Evolutionary conservation across 176 grass and related monocot species (phyloP).

Genomic region (Zoysia japonica): DNA sequence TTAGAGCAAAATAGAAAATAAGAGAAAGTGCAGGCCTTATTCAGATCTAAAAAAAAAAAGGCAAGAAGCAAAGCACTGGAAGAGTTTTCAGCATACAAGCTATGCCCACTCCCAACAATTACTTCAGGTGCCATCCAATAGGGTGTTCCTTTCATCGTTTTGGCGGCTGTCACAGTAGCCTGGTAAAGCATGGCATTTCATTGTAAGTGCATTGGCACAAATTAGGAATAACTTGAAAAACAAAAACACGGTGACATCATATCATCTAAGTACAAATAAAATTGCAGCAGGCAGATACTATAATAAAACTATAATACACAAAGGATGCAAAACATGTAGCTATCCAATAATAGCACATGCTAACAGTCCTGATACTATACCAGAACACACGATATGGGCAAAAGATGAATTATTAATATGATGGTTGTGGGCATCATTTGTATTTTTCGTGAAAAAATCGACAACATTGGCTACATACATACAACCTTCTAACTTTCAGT

Average conservation of each 20-base stretch:
- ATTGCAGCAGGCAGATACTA: neutral
- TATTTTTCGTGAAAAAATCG: conserved; percentile 7
- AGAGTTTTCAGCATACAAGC: conserved; percentile 66
- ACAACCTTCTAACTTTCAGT: conserved; percentile 22
- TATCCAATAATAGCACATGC: neutral
- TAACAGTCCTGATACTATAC: neutral
- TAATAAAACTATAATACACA: conserved; percentile 15
- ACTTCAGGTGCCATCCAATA: conserved; percentile 99
- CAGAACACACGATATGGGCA: neutral
- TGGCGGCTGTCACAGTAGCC: conserved; percentile 97
- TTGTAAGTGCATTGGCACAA: conserved; percentile 32
- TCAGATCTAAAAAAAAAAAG: conserved; percentile 16
- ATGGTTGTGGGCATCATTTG: conserved; percentile 1
- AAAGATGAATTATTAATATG: conserved; percentile 17
- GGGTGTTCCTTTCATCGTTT: conserved; percentile 99
- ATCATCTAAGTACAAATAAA: conserved; percentile 20
- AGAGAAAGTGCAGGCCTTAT: neutral
- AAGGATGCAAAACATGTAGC: neutral
- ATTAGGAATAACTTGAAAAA: conserved; percentile 26
- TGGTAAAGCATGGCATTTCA: conserved; percentile 40
- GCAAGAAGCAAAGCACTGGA: conserved; percentile 19
- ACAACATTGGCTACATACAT: conserved; percentile 14
- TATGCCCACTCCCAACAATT: conserved; percentile 91
- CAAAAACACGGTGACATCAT: neutral
- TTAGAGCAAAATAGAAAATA: neutral